These are phyloP conservation scores for Exophiala oligosperma DNA, from an alignment of 2,329 filamentous ascomycete species.

Conservation along the genomic window DNA sequence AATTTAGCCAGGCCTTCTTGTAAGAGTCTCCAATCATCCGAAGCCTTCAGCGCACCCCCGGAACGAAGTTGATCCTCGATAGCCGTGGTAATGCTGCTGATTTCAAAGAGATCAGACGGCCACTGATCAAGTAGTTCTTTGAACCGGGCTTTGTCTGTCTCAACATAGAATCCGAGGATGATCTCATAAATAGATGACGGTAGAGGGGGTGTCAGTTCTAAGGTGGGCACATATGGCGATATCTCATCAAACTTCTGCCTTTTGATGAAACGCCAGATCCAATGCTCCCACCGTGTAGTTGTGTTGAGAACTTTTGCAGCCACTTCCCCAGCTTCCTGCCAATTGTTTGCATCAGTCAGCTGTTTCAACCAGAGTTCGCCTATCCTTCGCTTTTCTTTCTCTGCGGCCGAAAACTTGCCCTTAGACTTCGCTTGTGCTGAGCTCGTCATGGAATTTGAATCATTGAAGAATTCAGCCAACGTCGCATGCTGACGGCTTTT, in stretches of 20 bases:
- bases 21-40: conserved; percentile 86
- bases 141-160: conserved; percentile 72
- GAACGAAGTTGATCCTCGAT: conserved; percentile 81
- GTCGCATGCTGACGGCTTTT: conserved; percentile 42
- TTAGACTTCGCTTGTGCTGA: conserved; percentile 46
- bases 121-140: conserved; percentile 78
- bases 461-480: conserved; percentile 68
- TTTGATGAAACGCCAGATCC: conserved; percentile 89
- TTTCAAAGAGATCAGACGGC: conserved; percentile 81
- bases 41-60: conserved; percentile 68
- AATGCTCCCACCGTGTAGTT: conserved; percentile 86
- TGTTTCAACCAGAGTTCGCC: conserved; percentile 93
- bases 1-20: conserved; percentile 82
- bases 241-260: conserved; percentile 89
- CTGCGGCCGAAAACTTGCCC: conserved; percentile 61
- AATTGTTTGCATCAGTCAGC: conserved; percentile 71
- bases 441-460: conserved; percentile 66
- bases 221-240: conserved; percentile 74
- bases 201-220: conserved; percentile 75
- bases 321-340: conserved; percentile 74
- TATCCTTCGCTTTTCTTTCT: conserved; percentile 85
- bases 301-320: conserved; percentile 81
- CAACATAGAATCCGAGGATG: conserved; percentile 84
- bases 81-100: conserved; percentile 70
- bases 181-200: conserved; percentile 84